These are phyloP conservation scores for Tuber melanosporum DNA, from an alignment of 495 filamentous ascomycete species.

Conservation along the genomic window DNA sequence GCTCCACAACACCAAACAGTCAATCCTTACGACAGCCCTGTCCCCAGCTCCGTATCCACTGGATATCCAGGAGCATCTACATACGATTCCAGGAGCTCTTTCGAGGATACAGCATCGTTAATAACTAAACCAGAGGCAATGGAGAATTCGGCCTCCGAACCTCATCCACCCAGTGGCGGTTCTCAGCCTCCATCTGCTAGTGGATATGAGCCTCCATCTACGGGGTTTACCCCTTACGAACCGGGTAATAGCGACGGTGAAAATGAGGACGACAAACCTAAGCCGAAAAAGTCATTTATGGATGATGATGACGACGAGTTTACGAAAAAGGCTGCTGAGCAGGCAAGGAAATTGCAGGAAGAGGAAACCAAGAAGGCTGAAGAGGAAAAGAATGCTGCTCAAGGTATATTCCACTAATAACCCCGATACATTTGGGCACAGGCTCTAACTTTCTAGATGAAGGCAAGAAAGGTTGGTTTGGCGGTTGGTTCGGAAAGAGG, in stretches of 20 bases:
- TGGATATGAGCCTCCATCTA: conserved; percentile 52
- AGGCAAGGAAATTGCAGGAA: conserved; percentile 43
- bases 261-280: conserved; percentile 48
- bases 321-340: conserved; percentile 24
- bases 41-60: conserved; percentile 21
- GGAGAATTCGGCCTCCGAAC: conserved; percentile 20
- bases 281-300: conserved; percentile 68
- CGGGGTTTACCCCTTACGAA: conserved; percentile 44
- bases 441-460: conserved; percentile 20
- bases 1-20: conserved; percentile 20
- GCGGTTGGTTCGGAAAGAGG: conserved; percentile 67
- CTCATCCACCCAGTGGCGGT: conserved; percentile 3
- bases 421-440: neutral
- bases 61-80: conserved; percentile 15
- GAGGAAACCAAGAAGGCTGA: conserved; percentile 63
- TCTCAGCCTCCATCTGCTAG: conserved; percentile 25
- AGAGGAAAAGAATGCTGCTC: conserved; percentile 29
- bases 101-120: conserved; percentile 21
- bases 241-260: conserved; percentile 47
- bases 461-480: conserved; percentile 78
- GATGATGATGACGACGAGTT: conserved; percentile 65
- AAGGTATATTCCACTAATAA: conserved; percentile 42
- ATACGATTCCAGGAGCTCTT: conserved; percentile 28
- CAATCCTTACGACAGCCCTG: conserved; percentile 27
- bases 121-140: conserved; percentile 9